A percentile compares a stretch with the other conserved stretches of the same genome.
Conservation (phyloP, 139 green algal genomes). For the Tetradesmus lagerheimii region DNA sequence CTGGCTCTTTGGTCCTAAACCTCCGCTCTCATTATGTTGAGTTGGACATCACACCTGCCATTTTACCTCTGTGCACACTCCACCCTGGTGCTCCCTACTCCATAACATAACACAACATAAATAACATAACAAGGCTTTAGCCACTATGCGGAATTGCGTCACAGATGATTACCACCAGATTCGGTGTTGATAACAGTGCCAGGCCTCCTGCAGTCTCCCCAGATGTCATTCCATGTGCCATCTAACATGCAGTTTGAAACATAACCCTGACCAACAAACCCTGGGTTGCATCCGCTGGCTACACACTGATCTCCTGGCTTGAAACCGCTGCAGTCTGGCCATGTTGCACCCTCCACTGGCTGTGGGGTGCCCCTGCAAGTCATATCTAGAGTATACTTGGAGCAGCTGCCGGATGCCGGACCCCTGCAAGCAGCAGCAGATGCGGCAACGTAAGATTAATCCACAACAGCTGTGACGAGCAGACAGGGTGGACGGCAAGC, state of each 20-base stretch:
- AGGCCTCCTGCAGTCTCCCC: background rate
- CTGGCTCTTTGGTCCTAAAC: no score
- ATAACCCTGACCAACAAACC: background rate
- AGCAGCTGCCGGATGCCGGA: background rate
- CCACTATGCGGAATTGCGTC: background rate
- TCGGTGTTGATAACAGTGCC: background rate
- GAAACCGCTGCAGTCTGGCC: slow-evolving; percentile 11
- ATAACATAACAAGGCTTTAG: background rate
- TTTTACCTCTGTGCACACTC: no score
- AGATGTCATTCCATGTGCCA: slow-evolving; percentile 18
- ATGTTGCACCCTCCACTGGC: background rate
- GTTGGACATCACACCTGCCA: no score
- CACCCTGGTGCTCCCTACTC: no score
- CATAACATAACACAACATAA: background rate
- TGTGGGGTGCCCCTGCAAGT: background rate
- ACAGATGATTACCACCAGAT: background rate
- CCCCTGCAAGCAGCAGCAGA: background rate
- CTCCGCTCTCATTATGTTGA: no score
- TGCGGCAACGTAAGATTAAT: background rate
- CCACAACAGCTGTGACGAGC: no score
- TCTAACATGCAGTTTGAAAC: slow-evolving; percentile 23
- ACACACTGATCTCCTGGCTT: background rate
- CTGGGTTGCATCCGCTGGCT: background rate
- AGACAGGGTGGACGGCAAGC: no score
- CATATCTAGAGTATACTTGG: background rate